Evolutionary conservation across 2,329 filamentous ascomycete species (phyloP), one percentile per base, ranked within the genome.

Genomic region (Sporothrix sp.): DNA sequence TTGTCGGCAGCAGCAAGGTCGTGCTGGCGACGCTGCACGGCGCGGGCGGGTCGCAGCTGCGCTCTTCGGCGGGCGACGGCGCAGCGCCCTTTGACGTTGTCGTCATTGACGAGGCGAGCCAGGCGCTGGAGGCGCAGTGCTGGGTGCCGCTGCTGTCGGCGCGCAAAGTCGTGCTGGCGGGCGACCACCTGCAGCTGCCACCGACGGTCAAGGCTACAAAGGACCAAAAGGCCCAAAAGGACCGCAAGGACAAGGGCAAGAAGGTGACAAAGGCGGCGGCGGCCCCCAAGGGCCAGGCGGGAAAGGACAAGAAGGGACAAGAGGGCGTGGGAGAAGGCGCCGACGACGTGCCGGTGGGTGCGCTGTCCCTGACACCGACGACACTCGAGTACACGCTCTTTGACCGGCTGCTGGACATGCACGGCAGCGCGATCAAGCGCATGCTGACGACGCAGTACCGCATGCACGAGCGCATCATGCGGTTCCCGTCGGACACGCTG

Each of bases 381-480:
- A 72, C 81, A 60, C 75, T 98, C 6, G 90, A 95, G 62, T 86
- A 76, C n/a, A 97, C 93, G 0, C 73, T 98, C 27, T 98, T 98
- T 65, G 91, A 97, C 65, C 79, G 93, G 25, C 74, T 98, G 37
- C 74, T 98, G 39, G 74, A 76, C 5, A 71, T 96, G 14, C 87
- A 98, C 63, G 93, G 93, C 1, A 69, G 81, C 1, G 73, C 72
- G 4, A 89, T 98, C 69, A 97, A 97, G 70, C 76, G 86, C 47
- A 95, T 97, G 87, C 78, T 98, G 21, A 97, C 88, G 4, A 95
- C 85, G 4, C 93, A 98, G 68, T 98, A 98, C 66, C 88, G 93
- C 33, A 98, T 98, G 93, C 89, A 98, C 63, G 85, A 95, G 62
- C 81, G 75, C 49, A 97, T 98, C 60, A 97, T 97, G 90, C 77